Evolutionary conservation across 176 grass and related monocot genomes (phyloP).

Genomic region (Phoenix roebelenii): DNA sequence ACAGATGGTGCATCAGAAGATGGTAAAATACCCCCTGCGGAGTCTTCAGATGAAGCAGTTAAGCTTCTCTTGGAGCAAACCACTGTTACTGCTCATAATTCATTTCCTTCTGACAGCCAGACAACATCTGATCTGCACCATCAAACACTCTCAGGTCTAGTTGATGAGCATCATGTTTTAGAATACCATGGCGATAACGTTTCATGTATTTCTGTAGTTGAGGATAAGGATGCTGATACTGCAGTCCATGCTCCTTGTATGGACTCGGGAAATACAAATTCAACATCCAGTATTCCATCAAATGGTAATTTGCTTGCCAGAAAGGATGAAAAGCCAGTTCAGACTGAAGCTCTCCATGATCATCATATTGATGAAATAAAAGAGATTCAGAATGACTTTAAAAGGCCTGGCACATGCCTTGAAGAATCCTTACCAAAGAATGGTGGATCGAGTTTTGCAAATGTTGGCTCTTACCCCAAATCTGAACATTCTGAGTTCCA

Average conservation of each 20-base stretch:
- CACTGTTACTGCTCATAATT: constrained; percentile 1
- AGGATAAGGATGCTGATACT: constrained; percentile 20
- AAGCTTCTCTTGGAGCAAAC: background rate
- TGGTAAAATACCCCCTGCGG: background rate
- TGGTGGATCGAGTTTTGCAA: constrained; percentile 6
- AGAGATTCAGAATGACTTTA: constrained; percentile 13
- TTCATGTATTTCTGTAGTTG: constrained; percentile 26
- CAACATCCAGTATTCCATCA: constrained; percentile 24
- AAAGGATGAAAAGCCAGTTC: constrained; percentile 25
- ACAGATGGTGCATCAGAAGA: no score
- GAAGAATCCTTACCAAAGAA: constrained; percentile 4
- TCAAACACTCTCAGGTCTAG: background rate
- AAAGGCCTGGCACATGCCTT: constrained; percentile 10
- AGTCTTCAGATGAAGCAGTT: background rate
- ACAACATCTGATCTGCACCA: constrained; percentile 8
- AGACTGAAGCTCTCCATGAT: constrained; percentile 21
- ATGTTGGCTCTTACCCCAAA: constrained; percentile 7
- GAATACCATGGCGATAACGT: constrained; percentile 9
- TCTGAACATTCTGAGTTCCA: constrained; percentile 7
- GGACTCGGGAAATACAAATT: constrained; percentile 23
- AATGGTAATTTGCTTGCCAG: constrained; percentile 15
- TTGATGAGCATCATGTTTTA: constrained; percentile 7
- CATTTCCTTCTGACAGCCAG: background rate
- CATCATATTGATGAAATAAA: constrained; percentile 23
- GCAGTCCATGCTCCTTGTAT: background rate